These are phyloP conservation scores for Eucalyptus rudis DNA, from an alignment of 345 rosid species.

Conservation along the genomic window DNA sequence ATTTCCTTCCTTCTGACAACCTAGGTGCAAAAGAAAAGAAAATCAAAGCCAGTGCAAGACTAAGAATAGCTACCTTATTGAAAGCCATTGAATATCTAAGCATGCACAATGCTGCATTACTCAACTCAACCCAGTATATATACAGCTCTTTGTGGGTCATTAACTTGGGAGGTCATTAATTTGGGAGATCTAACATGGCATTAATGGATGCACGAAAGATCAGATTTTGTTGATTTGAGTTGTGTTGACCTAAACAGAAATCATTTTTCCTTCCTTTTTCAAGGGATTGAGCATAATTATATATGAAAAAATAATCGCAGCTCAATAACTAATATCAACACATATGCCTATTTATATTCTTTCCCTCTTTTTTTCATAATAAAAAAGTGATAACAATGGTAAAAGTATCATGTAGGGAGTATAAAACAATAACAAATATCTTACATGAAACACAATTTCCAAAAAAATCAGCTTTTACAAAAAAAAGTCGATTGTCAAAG, in stretches of 20 bases:
- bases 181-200: neutral
- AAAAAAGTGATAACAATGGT: no score
- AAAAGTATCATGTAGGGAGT: no score
- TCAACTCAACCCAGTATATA: neutral
- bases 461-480: no score
- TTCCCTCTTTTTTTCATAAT: no score
- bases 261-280: neutral
- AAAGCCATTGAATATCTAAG: neutral
- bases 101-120: neutral
- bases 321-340: no score
- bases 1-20: neutral
- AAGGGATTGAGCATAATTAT: no score
- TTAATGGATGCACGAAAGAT: neutral
- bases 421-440: no score
- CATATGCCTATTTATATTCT: no score
- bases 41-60: neutral
- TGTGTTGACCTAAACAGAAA: neutral
- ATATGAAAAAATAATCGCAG: no score
- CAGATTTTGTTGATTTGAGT: neutral
- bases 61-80: neutral
- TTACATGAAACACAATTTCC: no score
- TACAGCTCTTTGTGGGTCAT: neutral
- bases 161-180: neutral
- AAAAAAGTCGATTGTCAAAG: no score
- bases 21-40: neutral